These are phyloP conservation scores for Rusavskia elegans DNA, from an alignment of 495 filamentous ascomycete species.

Conservation along the genomic window DNA sequence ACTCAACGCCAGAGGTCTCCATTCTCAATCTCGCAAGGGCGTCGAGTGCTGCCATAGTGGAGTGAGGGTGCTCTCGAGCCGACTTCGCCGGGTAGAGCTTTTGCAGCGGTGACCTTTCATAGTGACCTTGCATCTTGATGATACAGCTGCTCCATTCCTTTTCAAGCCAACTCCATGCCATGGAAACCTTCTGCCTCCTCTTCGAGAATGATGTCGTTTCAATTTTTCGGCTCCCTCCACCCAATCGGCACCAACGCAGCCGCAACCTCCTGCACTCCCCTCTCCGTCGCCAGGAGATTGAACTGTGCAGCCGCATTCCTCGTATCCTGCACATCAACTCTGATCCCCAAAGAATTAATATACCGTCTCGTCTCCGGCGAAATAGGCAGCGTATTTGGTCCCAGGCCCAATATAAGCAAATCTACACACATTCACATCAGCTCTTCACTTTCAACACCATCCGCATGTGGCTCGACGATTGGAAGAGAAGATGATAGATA, in stretches of 20 bases:
- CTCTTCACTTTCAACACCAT: too few relatives aligned
- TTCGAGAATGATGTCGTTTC: neutral
- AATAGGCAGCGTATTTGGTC: constrained; percentile 55
- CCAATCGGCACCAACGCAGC: constrained; percentile 81
- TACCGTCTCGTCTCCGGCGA: constrained; percentile 54
- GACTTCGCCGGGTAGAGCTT: too few relatives aligned
- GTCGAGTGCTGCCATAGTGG: too few relatives aligned
- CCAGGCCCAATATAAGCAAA: constrained; percentile 74
- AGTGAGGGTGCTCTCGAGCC: too few relatives aligned
- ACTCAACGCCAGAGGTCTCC: too few relatives aligned
- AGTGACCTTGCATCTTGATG: too few relatives aligned
- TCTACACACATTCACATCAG: constrained; percentile 25
- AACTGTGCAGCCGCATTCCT: constrained; percentile 86
- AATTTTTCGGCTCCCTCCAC: constrained; percentile 41
- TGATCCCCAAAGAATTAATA: constrained; percentile 65
- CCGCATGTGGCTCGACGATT: too few relatives aligned
- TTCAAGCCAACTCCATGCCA: neutral
- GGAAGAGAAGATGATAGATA: too few relatives aligned
- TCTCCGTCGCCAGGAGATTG: constrained; percentile 72
- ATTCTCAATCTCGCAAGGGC: too few relatives aligned
- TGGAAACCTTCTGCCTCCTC: neutral
- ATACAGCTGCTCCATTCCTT: too few relatives aligned
- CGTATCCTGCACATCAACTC: constrained; percentile 83
- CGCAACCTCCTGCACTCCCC: constrained; percentile 63
- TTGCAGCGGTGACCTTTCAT: too few relatives aligned